These are phyloP conservation scores for Colletotrichum graminicola DNA, from an alignment of 2,329 filamentous ascomycete genomes.

Conservation along the genomic window DNA sequence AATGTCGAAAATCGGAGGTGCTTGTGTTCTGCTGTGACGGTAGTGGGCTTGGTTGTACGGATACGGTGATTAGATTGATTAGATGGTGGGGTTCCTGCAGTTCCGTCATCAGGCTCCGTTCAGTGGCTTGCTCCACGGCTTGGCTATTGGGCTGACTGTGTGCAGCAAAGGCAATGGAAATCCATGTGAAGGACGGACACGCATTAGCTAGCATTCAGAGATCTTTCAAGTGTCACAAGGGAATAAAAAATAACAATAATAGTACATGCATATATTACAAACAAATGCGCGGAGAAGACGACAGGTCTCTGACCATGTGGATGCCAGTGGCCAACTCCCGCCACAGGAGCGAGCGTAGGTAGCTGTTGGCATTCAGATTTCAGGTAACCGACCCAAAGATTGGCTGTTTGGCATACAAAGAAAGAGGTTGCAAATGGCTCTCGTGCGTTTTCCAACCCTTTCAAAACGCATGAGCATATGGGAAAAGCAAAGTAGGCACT, in stretches of 20 bases:
- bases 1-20: slow-evolving; percentile 40
- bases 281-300: neutral
- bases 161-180: neutral
- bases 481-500: too few species aligned
- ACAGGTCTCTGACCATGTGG: neutral
- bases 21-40: slow-evolving; percentile 11
- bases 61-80: slow-evolving; percentile 41
- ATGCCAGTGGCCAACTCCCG: neutral
- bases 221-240: neutral
- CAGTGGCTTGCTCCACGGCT: slow-evolving; percentile 1
- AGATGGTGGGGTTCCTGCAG: slow-evolving; percentile 39
- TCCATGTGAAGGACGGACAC: neutral
- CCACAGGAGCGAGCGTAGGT: neutral
- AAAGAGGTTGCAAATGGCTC: neutral
- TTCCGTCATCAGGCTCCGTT: slow-evolving; percentile 10
- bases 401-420: neutral
- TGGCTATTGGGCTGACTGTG: neutral
- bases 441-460: neutral
- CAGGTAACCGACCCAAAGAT: neutral
- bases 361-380: neutral
- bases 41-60: too few species aligned
- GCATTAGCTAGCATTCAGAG: neutral
- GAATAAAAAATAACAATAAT: too few species aligned
- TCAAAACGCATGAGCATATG: neutral
- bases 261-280: too few species aligned